Base-by-base conservation (phyloP, 345 rosid genomes). In the Ricinus communis region DNA sequence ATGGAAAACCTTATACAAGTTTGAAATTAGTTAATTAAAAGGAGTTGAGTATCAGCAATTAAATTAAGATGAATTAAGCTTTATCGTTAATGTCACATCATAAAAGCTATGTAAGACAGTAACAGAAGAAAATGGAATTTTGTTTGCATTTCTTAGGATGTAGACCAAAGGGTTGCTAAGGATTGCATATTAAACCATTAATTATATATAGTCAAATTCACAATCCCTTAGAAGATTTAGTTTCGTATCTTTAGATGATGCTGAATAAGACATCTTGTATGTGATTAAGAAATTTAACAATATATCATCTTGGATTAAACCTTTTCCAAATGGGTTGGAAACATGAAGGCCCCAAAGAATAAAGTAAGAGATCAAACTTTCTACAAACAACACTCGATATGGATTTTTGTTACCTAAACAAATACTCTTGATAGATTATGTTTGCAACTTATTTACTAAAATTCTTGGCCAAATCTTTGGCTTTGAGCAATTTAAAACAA, bases 251-350 rank as follows among this genome's bases (percentile, higher is more conserved):
- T 18, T 50, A 47, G 28, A 50, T 64, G 67, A 45, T 25, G 53
- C 14, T 63, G 1, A 22, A 43, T 0, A 43, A 43, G 67, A 65
- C 40, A 51, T n/a, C n/a, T n/a, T n/a, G n/a, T 49, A 5, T 8
- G 25, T 67, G 76, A 66, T 66, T 72, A 80, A 64, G 69, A 72
- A 52, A 76, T 60, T 47, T 72, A 72, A 46, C 74, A 51, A 40
- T 33, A 24, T 64, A 5, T 5, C 22, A 58, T 59, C 38, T 66
- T 16, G 28, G 68, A 58, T 12, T 53, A 22, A 72, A 25, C 25
- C 57, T 72, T 82, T 68, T 71, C 81, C 83, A 68, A 71, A 68
- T 71, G 81, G 81, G 58, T 56, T 76, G 79, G 77, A 73, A 62
- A 68, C 81, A 79, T 74, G 27, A 38, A 49, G 81, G 79, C 53